phyloP scores from a whole-genome alignment of 2,329 filamentous ascomycete species.

The Colletotrichum cereale region DNA sequence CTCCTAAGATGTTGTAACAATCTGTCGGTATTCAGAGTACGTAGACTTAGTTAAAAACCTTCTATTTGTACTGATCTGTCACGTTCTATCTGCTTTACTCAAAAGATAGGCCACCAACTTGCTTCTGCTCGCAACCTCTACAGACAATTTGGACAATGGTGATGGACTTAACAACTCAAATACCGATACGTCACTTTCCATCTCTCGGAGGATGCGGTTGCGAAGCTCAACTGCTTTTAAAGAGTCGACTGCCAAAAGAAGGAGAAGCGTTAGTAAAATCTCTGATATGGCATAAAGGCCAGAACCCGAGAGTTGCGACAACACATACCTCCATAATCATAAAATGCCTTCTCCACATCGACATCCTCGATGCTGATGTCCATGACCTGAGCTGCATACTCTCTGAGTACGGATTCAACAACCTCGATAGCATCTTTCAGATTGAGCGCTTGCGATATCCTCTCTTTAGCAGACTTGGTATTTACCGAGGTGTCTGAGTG shows the following conservation, averaged over 20 bases:
- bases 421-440: background rate
- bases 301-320: too few relatives aligned
- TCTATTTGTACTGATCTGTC: too few relatives aligned
- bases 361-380: conserved; percentile 7
- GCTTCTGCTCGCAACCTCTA: conserved; percentile 5
- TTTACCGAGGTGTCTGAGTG: too few relatives aligned
- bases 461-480: background rate
- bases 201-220: conserved; percentile 14
- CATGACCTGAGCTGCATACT: conserved; percentile 14
- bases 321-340: conserved; percentile 31
- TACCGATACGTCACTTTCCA: conserved; percentile 23
- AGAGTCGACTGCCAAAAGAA: conserved; percentile 6
- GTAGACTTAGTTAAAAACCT: too few relatives aligned
- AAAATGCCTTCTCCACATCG: conserved; percentile 25
- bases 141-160: conserved; percentile 7
- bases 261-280: too few relatives aligned
- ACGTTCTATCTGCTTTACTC: too few relatives aligned
- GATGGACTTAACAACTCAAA: conserved; percentile 32
- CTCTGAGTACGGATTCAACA: background rate
- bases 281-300: too few relatives aligned
- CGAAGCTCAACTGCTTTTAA: conserved; percentile 30
- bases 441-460: conserved; percentile 6
- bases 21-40: too few relatives aligned
- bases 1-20: too few relatives aligned
- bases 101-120: too few relatives aligned